These are phyloP conservation scores for Lathyrus oleraceus DNA, from an alignment of 306 rosid genomes.

Conservation along the genomic window DNA sequence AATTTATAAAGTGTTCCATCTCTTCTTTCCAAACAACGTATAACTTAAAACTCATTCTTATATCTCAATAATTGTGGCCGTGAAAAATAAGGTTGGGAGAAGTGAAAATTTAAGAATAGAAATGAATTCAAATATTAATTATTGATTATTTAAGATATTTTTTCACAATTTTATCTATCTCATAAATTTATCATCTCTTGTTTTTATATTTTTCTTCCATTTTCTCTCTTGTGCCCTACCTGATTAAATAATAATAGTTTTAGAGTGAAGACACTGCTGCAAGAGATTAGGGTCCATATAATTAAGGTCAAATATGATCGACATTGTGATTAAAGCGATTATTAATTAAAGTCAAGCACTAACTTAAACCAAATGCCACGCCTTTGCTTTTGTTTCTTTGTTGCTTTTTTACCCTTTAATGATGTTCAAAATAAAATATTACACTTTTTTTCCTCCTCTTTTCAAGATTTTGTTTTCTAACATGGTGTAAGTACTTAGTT, in stretches of 20 bases:
- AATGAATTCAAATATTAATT: too few species aligned
- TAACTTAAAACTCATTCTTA: too few species aligned
- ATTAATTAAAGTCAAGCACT: constrained; percentile 3
- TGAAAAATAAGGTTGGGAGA: too few species aligned
- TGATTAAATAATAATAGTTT: background rate
- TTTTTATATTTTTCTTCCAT: background rate
- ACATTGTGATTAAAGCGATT: background rate
- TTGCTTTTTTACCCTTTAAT: background rate
- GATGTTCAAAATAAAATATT: constrained; percentile 19
- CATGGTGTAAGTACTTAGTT: background rate
- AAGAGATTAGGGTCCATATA: background rate
- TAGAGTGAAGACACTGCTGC: background rate
- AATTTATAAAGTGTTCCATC: too few species aligned
- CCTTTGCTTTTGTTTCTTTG: background rate
- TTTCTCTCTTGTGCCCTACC: background rate
- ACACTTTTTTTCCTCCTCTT: background rate
- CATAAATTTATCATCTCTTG: background rate
- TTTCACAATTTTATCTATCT: too few species aligned
- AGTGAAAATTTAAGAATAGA: too few species aligned
- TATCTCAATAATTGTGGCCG: too few species aligned
- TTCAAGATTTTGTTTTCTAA: background rate
- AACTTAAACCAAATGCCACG: constrained; percentile 1
- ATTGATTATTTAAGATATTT: too few species aligned
- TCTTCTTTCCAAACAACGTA: too few species aligned
- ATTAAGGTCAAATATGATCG: background rate